phyloP scores from a whole-genome alignment of 805 yeast genomes.

The Suhomyces pyralidae region DNA sequence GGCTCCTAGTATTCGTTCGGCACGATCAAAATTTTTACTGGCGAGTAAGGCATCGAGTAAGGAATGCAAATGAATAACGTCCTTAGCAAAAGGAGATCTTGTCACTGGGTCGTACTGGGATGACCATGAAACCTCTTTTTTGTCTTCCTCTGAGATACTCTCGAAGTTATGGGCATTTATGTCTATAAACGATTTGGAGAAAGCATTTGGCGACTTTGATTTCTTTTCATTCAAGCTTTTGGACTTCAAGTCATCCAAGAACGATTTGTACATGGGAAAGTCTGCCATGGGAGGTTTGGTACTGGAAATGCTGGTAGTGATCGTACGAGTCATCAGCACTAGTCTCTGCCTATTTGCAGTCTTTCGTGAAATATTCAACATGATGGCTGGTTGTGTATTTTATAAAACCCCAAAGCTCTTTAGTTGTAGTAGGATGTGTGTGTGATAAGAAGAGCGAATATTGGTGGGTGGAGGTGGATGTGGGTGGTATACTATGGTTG shows the following conservation, averaged over 20 bases:
- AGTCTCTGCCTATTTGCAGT: neutral
- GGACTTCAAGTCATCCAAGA: conserved; percentile 11
- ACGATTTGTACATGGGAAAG: conserved; percentile 11
- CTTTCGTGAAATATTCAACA: conserved; percentile 1
- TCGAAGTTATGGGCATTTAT: conserved; percentile 8
- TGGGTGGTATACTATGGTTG: neutral
- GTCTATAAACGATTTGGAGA: conserved; percentile 11
- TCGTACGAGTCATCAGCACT: neutral
- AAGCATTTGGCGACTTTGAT: conserved; percentile 6
- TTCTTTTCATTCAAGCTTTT: conserved; percentile 6
- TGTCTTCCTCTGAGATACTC: conserved; percentile 13
- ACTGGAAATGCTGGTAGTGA: neutral
- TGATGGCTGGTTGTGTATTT: neutral
- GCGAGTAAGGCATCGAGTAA: conserved; percentile 74
- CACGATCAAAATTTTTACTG: conserved; percentile 64
- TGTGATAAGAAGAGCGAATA: neutral
- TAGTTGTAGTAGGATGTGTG: neutral
- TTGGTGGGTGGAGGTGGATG: neutral
- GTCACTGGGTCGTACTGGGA: conserved; percentile 40
- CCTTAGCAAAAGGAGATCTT: conserved; percentile 48
- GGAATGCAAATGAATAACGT: conserved; percentile 68
- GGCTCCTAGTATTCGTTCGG: conserved; percentile 63
- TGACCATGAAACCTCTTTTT: conserved; percentile 31
- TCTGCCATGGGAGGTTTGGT: conserved; percentile 3
- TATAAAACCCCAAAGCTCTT: neutral